phyloP scores from a whole-genome alignment of 1,284 basidiomycete species.

The Rhodotorula sp. region DNA sequence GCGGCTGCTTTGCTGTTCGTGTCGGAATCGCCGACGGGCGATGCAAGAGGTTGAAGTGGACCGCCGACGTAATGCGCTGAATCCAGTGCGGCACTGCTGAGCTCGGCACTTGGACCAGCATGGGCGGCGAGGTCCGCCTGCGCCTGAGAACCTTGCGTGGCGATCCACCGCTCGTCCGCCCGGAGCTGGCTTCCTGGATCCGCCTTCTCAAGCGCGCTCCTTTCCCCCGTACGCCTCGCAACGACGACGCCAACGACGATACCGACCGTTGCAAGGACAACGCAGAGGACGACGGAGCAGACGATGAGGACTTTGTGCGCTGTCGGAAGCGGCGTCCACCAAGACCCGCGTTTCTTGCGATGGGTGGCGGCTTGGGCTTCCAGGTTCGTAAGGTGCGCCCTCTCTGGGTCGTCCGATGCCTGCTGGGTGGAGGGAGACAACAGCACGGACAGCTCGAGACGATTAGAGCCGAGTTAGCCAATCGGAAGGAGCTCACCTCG shows the following conservation, averaged over 20 bases:
- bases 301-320: constrained; percentile 1
- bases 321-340: background rate
- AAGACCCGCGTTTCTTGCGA: background rate
- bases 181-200: background rate
- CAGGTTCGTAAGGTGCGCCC: background rate
- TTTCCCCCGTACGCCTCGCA: background rate
- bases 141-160: background rate
- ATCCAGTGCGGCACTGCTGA: background rate
- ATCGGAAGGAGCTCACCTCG: no score
- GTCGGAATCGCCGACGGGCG: background rate
- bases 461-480: no score
- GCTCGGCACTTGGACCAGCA: no score
- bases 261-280: constrained; percentile 6
- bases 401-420: no score
- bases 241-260: background rate
- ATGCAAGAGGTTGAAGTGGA: background rate
- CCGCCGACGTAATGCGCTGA: background rate
- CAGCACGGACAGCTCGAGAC: no score
- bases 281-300: background rate
- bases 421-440: no score
- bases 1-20: background rate
- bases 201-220: background rate
- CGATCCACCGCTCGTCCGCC: background rate
- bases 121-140: background rate
- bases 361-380: background rate